These are phyloP conservation scores for Pezicula radicicola DNA, from an alignment of 2,329 filamentous ascomycete genomes.

Conservation along the genomic window DNA sequence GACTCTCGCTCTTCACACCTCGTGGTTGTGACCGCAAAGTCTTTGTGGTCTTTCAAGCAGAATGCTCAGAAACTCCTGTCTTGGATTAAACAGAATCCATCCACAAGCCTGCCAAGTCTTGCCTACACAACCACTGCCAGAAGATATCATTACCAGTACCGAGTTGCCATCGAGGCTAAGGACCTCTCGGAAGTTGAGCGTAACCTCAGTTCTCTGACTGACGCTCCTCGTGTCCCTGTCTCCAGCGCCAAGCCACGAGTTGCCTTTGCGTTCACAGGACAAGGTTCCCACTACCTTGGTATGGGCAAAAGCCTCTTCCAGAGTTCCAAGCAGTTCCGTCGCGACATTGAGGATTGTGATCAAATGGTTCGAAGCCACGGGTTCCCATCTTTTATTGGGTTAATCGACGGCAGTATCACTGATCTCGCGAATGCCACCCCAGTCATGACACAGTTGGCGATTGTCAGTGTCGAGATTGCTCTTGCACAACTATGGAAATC, in stretches of 20 bases:
- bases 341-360: slow-evolving; percentile 20
- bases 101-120: slow-evolving; percentile 19
- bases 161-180: slow-evolving; percentile 32
- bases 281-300: slow-evolving; percentile 40
- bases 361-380: slow-evolving; percentile 17
- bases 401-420: slow-evolving; percentile 37
- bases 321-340: slow-evolving; percentile 33
- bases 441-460: slow-evolving; percentile 49
- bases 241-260: slow-evolving; percentile 18
- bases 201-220: background rate
- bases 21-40: slow-evolving; percentile 44
- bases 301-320: slow-evolving; percentile 21
- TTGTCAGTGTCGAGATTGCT: slow-evolving; percentile 54
- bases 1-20: slow-evolving; percentile 38
- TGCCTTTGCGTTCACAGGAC: slow-evolving; percentile 35
- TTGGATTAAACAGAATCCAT: slow-evolving; percentile 20
- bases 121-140: slow-evolving; percentile 27
- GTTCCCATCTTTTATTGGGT: slow-evolving; percentile 26
- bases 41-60: slow-evolving; percentile 18
- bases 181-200: background rate
- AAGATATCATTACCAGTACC: slow-evolving; percentile 8
- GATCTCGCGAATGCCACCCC: slow-evolving; percentile 42
- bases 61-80: slow-evolving; percentile 21
- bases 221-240: background rate
- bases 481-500: slow-evolving; percentile 53